Conservation (phyloP, 371 early-diverging fungal species). For the Haplosporangium sp. region DNA sequence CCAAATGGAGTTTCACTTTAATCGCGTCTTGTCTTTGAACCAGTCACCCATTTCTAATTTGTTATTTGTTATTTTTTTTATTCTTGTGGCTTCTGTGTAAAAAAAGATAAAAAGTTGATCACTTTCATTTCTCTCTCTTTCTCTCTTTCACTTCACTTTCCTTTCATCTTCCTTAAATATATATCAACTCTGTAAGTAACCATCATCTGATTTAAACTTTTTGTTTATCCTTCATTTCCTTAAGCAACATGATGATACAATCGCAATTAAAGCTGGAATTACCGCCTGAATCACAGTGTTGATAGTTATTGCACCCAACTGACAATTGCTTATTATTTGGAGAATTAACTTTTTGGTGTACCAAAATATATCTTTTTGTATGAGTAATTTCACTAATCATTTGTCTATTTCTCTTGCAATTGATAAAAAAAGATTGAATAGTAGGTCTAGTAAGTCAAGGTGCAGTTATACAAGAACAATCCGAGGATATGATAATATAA, state of each 20-base stretch:
- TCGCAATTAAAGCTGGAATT: constrained; percentile 64
- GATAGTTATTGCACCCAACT: constrained; percentile 61
- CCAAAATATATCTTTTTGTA: too few species aligned
- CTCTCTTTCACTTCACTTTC: neutral
- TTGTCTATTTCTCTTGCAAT: too few species aligned
- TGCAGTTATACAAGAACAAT: too few species aligned
- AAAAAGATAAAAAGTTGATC: neutral
- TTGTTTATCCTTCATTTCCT: neutral
- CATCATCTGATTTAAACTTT: neutral
- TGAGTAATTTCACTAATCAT: too few species aligned
- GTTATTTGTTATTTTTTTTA: too few species aligned
- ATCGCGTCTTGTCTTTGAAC: too few species aligned
- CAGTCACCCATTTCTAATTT: too few species aligned
- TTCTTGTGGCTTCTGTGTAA: neutral
- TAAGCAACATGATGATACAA: constrained; percentile 52
- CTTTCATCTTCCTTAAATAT: neutral
- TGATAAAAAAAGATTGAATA: too few species aligned
- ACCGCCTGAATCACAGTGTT: constrained; percentile 61
- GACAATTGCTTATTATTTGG: constrained; percentile 10
- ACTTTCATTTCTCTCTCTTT: neutral
- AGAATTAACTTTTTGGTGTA: neutral
- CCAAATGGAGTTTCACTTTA: too few species aligned
- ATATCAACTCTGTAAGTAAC: neutral
- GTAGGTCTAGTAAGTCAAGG: too few species aligned
- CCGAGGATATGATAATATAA: too few species aligned